Conservation (phyloP, 225 moss, liverwort and hornwort genomes). For the Sphagnum tenellum region DNA sequence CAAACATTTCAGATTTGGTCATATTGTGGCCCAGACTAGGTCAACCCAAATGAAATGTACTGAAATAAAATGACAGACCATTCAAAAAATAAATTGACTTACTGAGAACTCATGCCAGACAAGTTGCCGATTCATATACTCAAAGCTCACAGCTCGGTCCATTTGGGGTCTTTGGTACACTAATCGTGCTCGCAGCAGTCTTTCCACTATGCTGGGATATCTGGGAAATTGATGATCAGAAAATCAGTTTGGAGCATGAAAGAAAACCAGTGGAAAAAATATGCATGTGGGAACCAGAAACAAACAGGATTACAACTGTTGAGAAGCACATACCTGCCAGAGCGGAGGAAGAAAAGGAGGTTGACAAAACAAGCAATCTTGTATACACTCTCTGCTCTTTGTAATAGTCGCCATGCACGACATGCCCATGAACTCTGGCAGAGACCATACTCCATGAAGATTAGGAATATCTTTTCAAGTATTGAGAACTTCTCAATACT, state of each 20-base stretch:
- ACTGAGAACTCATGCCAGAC: conserved; percentile 98
- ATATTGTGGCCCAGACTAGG: no score
- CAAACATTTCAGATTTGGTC: no score
- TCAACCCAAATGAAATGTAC: no score
- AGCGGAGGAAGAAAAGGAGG: conserved; percentile 68
- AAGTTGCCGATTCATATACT: conserved; percentile 98
- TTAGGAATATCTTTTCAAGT: no score
- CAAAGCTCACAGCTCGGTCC: conserved; percentile 94
- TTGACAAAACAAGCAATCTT: conserved; percentile 85
- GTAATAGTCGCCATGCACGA: conserved; percentile 74
- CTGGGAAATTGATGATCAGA: conserved; percentile 15
- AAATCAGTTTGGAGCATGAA: no score
- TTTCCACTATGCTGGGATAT: conserved; percentile 80
- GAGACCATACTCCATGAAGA: neutral
- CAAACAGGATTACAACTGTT: no score
- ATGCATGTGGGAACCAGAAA: no score
- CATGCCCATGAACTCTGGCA: conserved; percentile 86
- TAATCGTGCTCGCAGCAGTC: conserved; percentile 73
- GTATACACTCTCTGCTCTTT: conserved; percentile 76
- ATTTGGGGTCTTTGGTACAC: conserved; percentile 73
- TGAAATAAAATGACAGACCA: no score
- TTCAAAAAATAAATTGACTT: conserved; percentile 8
- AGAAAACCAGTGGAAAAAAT: no score
- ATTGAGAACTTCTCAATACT: no score
- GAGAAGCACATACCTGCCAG: conserved; percentile 57